Evolutionary conservation across 805 yeast species (phyloP).

Genomic region (Yueomyces sinensis): DNA sequence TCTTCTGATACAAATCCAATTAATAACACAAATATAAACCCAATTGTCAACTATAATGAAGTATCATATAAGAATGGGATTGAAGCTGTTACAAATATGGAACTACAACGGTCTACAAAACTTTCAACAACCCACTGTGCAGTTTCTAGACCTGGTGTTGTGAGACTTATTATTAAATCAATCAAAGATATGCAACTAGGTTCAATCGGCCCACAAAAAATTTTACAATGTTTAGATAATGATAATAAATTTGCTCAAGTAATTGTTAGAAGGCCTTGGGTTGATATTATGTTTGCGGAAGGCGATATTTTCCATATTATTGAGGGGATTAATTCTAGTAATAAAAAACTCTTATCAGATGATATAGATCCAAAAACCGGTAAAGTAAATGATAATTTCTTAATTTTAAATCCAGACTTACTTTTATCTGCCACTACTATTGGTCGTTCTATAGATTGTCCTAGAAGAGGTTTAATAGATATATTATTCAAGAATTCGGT

Average conservation of each 20-base stretch:
- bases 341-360: slow-evolving; percentile 19
- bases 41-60: too few relatives aligned
- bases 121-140: too few relatives aligned
- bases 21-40: too few relatives aligned
- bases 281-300: slow-evolving; percentile 31
- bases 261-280: slow-evolving; percentile 51
- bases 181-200: slow-evolving; percentile 9
- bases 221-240: slow-evolving; percentile 37
- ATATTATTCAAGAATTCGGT: slow-evolving; percentile 40
- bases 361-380: slow-evolving; percentile 17
- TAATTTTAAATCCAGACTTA: slow-evolving; percentile 75
- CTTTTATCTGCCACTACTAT: slow-evolving; percentile 71
- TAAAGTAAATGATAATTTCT: slow-evolving; percentile 35
- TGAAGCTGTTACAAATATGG: too few relatives aligned
- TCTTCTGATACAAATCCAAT: too few relatives aligned
- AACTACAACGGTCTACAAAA: too few relatives aligned
- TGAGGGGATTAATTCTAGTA: slow-evolving; percentile 24
- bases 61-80: too few relatives aligned
- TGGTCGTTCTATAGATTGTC: slow-evolving; percentile 63
- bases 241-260: slow-evolving; percentile 27
- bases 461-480: slow-evolving; percentile 53
- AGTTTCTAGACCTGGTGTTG: slow-evolving; percentile 31
- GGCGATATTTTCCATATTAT: slow-evolving; percentile 54
- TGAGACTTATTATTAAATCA: slow-evolving; percentile 17
- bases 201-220: slow-evolving; percentile 31